Evolutionary conservation across 768 basidiomycete genomes (phyloP).

Genomic region (Lepiota venenata): DNA sequence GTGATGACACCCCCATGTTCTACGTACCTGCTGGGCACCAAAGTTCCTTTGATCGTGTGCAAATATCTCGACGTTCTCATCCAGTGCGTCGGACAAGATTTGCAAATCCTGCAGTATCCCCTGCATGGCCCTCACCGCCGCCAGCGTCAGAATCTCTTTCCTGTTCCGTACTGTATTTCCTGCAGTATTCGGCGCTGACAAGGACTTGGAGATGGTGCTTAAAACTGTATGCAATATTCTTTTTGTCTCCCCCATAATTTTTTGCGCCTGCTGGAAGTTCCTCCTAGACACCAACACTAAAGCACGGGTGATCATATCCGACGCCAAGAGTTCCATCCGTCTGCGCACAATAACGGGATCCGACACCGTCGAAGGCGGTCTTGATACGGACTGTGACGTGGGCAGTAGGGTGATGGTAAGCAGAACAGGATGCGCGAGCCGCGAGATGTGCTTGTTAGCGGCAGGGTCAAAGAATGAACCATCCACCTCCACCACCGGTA

Average conservation of each 20-base stretch:
- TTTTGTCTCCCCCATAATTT: constrained; percentile 88
- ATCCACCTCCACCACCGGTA: constrained; percentile 94
- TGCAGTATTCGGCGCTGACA: constrained; percentile 51
- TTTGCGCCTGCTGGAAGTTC: constrained; percentile 88
- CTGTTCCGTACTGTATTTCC: constrained; percentile 51
- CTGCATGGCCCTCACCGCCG: constrained; percentile 78
- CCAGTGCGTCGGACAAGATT: constrained; percentile 79
- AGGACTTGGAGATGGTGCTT: constrained; percentile 73
- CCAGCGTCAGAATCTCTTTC: constrained; percentile 71
- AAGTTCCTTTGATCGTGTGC: constrained; percentile 93
- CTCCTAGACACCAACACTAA: constrained; percentile 89
- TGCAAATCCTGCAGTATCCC: constrained; percentile 88
- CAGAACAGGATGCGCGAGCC: constrained; percentile 91
- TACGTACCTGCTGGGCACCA: constrained; percentile 89
- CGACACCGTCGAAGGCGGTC: constrained; percentile 49
- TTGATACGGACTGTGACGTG: constrained; percentile 25
- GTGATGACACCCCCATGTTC: neutral
- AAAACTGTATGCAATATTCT: constrained; percentile 90
- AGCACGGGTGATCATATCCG: constrained; percentile 96
- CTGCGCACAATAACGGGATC: constrained; percentile 91
- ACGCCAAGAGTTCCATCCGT: constrained; percentile 93
- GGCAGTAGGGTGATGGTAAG: constrained; percentile 91
- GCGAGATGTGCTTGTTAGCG: constrained; percentile 77
- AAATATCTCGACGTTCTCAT: constrained; percentile 89
- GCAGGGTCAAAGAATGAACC: constrained; percentile 93